Conservation (phyloP, 2,329 filamentous ascomycete genomes). For the Fusarium avenaceum region DNA sequence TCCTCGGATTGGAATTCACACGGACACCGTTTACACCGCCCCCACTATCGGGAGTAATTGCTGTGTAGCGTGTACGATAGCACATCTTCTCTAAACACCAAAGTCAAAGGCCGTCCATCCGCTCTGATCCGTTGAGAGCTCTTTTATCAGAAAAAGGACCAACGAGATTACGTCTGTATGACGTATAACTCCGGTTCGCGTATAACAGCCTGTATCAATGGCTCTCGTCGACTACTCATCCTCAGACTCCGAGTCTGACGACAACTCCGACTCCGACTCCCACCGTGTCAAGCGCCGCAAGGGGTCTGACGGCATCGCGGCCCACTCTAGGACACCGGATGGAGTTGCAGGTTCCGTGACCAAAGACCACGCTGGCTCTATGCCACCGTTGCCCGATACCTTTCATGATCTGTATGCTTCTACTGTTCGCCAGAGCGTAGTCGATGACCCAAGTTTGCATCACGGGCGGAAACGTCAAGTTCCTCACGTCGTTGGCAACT, state of each 20-base stretch:
- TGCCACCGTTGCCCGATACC: slow-evolving; percentile 81
- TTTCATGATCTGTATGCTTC: slow-evolving; percentile 94
- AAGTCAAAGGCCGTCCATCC: slow-evolving; percentile 9
- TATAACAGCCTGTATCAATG: slow-evolving; percentile 57
- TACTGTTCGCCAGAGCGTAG: slow-evolving; percentile 79
- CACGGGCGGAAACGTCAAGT: slow-evolving; percentile 84
- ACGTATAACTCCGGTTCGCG: slow-evolving; percentile 11
- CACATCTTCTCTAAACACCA: slow-evolving; percentile 1
- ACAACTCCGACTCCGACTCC: slow-evolving; percentile 40
- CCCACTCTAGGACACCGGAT: slow-evolving; percentile 33
- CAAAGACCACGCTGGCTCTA: slow-evolving; percentile 33
- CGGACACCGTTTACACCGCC: background rate
- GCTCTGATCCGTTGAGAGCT: background rate
- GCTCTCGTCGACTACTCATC: slow-evolving; percentile 73
- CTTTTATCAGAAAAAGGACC: background rate
- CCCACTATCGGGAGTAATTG: slow-evolving; percentile 19
- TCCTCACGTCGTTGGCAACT: slow-evolving; percentile 89
- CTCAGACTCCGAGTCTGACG: slow-evolving; percentile 37
- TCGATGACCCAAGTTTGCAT: slow-evolving; percentile 87
- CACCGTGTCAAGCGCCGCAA: slow-evolving; percentile 57
- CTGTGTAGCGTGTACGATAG: background rate
- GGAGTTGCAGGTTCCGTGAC: slow-evolving; percentile 14
- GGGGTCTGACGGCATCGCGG: slow-evolving; percentile 40
- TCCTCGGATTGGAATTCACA: too few species aligned
- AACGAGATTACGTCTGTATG: slow-evolving; percentile 10